phyloP scores from a whole-genome alignment of 2,329 filamentous ascomycete genomes.

The Trichoderma oligosporum region DNA sequence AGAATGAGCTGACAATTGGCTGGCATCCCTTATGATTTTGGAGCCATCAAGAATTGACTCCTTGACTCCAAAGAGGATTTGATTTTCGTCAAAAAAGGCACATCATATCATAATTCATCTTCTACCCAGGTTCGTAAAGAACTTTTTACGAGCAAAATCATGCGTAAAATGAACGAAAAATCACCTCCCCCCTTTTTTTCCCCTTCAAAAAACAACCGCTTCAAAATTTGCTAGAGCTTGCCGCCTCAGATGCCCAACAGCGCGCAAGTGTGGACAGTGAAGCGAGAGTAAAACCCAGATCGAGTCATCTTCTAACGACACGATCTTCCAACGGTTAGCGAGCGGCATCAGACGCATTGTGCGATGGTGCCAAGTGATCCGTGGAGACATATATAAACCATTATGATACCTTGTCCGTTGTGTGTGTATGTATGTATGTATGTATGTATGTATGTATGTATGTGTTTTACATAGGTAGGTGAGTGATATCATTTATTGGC shows the following conservation, averaged over 20 bases:
- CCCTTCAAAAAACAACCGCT: conserved; percentile 36
- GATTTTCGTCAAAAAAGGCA: neutral
- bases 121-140: neutral
- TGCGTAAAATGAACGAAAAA: too few species aligned
- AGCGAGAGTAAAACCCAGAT: conserved; percentile 53
- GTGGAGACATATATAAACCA: conserved; percentile 34
- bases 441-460: neutral
- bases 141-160: too few species aligned
- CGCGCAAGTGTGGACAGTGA: conserved; percentile 68
- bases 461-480: neutral
- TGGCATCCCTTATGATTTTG: too few species aligned
- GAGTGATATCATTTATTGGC: too few species aligned
- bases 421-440: neutral
- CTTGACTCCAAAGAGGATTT: too few species aligned
- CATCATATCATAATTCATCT: neutral
- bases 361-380: conserved; percentile 33
- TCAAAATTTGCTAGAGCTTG: conserved; percentile 66
- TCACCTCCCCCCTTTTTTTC: neutral
- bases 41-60: too few species aligned
- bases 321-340: conserved; percentile 33
- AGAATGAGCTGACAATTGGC: too few species aligned
- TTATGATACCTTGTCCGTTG: neutral
- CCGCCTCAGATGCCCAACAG: conserved; percentile 51
- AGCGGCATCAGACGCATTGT: conserved; percentile 26
- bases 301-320: conserved; percentile 22